Conservation (phyloP, 75 land plant species). For the Pseudotsuga menziesii region DNA sequence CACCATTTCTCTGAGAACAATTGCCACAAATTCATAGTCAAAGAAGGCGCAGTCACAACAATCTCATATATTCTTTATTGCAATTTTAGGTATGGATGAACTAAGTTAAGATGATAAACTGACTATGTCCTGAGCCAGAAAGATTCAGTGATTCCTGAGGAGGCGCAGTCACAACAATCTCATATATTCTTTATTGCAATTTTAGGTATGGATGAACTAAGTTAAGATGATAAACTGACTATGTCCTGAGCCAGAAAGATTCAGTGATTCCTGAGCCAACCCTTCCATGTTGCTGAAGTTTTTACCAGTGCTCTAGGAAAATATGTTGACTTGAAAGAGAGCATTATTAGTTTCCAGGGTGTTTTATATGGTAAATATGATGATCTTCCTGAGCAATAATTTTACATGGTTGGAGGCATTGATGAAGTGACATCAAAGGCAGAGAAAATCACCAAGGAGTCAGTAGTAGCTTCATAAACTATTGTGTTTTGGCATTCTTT, state of each 20-base stretch:
- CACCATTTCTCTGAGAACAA: too few species aligned
- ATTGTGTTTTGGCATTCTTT: too few species aligned
- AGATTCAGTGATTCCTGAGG: slow-evolving; percentile 87
- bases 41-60: too few species aligned
- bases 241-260: slow-evolving; percentile 94
- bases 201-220: slow-evolving; percentile 97
- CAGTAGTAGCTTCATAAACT: slow-evolving; percentile 21
- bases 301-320: slow-evolving; percentile 96
- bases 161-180: too few species aligned
- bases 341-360: slow-evolving; percentile 87
- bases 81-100: slow-evolving; percentile 98
- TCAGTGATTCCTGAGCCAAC: slow-evolving; percentile 90
- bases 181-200: slow-evolving; percentile 97
- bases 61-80: too few species aligned
- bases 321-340: slow-evolving; percentile 93
- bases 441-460: slow-evolving; percentile 75
- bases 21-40: too few species aligned
- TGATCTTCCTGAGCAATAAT: slow-evolving; percentile 88
- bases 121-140: slow-evolving; percentile 91
- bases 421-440: slow-evolving; percentile 89
- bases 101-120: slow-evolving; percentile 93
- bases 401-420: slow-evolving; percentile 98
- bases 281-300: slow-evolving; percentile 98
- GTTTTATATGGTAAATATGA: slow-evolving; percentile 91
- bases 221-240: slow-evolving; percentile 92